Conservation (phyloP, 805 yeast species). For the Teunomyces aglyptinius region DNA sequence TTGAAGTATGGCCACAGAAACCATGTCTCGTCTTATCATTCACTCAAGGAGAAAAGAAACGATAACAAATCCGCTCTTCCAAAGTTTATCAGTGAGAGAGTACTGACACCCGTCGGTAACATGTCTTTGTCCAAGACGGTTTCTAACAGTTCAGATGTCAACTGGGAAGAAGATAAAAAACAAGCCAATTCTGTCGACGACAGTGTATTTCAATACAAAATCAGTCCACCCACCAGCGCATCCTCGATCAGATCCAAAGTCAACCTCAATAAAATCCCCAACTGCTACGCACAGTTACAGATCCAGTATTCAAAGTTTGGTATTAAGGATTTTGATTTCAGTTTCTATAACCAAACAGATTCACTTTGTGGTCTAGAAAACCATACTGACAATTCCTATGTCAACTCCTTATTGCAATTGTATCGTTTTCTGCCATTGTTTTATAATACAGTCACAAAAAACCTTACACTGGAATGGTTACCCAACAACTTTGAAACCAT, state of each 20-base stretch:
- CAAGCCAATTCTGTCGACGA: neutral
- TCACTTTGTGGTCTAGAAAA: slow-evolving; percentile 78
- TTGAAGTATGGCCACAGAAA: slow-evolving; percentile 59
- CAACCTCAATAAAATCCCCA: slow-evolving; percentile 48
- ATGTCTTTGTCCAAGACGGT: slow-evolving; percentile 11
- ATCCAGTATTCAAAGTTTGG: slow-evolving; percentile 88
- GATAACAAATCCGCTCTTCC: slow-evolving; percentile 30
- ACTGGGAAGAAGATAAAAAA: neutral
- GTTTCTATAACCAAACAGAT: slow-evolving; percentile 69
- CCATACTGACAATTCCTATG: slow-evolving; percentile 71
- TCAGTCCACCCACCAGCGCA: neutral
- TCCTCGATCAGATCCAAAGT: slow-evolving; percentile 2
- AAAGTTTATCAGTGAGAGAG: slow-evolving; percentile 59
- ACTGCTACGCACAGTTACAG: slow-evolving; percentile 70
- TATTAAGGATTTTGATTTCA: slow-evolving; percentile 90
- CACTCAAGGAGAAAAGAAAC: slow-evolving; percentile 22
- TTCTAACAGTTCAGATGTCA: slow-evolving; percentile 7
- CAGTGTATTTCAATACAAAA: slow-evolving; percentile 19
- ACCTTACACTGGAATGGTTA: slow-evolving; percentile 49
- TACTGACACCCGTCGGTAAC: slow-evolving; percentile 2
- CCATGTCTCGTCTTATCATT: slow-evolving; percentile 40
- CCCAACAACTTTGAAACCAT: slow-evolving; percentile 37
- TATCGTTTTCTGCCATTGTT: slow-evolving; percentile 75
- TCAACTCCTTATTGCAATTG: slow-evolving; percentile 74
- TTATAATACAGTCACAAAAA: slow-evolving; percentile 59